Base-by-base conservation (phyloP, 116 monocot species). In the Phalaenopsis hybrid region DNA sequence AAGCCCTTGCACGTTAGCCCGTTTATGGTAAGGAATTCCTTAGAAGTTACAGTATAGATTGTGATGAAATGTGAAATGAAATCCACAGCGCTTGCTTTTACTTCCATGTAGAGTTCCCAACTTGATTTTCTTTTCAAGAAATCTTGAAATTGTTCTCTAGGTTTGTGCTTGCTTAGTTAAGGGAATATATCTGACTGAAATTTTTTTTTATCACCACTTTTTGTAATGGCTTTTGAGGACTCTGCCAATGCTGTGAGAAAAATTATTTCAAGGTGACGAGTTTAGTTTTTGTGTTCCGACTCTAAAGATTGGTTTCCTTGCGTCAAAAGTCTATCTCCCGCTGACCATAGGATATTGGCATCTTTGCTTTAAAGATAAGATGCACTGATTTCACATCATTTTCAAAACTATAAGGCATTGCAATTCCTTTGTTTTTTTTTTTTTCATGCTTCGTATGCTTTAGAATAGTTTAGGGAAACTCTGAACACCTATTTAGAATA, bases 1-100 rank as follows among this genome's bases (percentile, higher is more conserved):
- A 97, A 97, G 79, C 97, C 97, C 1, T 81, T 97, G 82, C 97
- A 97, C 82, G 97, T 97, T 67, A 97, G 97, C 87, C 97, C 97
- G 16, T 97, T 97, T 88, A 94, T 97, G 97, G 97, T 97, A 83
- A 48, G 74, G 15, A 31, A 5, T 72, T 72, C 34, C 21, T 72
- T 17, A 72, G 4, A 41, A 37, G 72, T 23, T 72, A 23, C 37
- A 72, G 37, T 72, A 37, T 37, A 37, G 34, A 34, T 37, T 72
- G 34, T 31, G 37, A 16, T 72, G 4, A 37, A 72, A 15, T 72
- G 34, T 72, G 6, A 34, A 15, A 16, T 72, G 37, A 37, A 11
- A 72, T 13, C 37, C 15, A 72, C 72, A 33, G 9, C 9, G 12
- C 10, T 9, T 70, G 63, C 34, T 70, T 70, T 33, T 21, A 4